These are phyloP conservation scores for Helotiales sp. DNA, from an alignment of 2,329 filamentous ascomycete genomes.

Conservation along the genomic window DNA sequence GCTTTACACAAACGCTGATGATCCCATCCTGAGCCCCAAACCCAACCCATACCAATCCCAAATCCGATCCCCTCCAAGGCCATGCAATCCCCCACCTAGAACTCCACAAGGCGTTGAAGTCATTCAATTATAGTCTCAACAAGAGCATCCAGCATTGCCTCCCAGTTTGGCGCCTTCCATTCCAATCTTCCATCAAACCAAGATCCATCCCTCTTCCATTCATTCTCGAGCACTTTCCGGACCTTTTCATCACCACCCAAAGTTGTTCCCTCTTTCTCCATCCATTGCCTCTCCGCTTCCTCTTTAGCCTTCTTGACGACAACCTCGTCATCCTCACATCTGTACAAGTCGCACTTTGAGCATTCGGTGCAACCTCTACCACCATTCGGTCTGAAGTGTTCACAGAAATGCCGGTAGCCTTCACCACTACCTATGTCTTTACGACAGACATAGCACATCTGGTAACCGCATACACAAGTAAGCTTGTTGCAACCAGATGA, in stretches of 20 bases:
- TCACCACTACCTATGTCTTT: constrained; percentile 67
- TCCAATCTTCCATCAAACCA: constrained; percentile 27
- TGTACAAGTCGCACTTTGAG: constrained; percentile 72
- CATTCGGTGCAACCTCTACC: constrained; percentile 77
- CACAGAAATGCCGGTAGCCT: constrained; percentile 93
- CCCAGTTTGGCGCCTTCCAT: constrained; percentile 30
- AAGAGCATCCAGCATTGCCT: constrained; percentile 33
- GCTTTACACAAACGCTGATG: neutral
- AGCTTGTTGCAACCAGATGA: constrained; percentile 95
- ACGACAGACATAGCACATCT: constrained; percentile 97
- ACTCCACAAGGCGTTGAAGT: constrained; percentile 18
- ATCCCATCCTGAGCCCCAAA: constrained; percentile 3
- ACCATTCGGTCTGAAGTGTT: constrained; percentile 85
- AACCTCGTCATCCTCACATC: constrained; percentile 70
- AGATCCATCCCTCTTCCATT: constrained; percentile 28
- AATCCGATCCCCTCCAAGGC: constrained; percentile 5
- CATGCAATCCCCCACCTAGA: neutral
- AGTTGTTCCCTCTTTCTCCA: constrained; percentile 60
- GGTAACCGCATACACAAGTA: constrained; percentile 91
- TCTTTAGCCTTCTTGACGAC: constrained; percentile 68
- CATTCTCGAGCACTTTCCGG: constrained; percentile 57
- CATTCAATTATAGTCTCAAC: constrained; percentile 35
- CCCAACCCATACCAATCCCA: constrained; percentile 5
- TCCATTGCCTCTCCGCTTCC: constrained; percentile 72
- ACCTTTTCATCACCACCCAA: constrained; percentile 56